Base-by-base conservation (phyloP, 805 yeast genomes). In the Wickerhamiella hasegawae region DNA sequence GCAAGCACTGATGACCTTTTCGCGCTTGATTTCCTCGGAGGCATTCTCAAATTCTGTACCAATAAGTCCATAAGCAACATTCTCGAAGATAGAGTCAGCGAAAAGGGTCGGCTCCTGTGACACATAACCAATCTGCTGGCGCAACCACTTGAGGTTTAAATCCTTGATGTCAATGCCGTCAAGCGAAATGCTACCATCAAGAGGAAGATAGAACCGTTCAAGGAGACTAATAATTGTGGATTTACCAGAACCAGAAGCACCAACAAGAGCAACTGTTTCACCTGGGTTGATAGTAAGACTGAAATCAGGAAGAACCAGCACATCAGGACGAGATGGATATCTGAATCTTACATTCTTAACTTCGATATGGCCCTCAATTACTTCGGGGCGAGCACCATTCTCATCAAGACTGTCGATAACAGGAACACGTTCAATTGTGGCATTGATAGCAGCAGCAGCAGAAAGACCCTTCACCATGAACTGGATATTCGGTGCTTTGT, bases 31-130 rank as follows among this genome's bases (percentile, higher is more conserved):
- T 46, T 54, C 51, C 11, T 54, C 45, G 32, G 57, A 32, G 35
- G 58, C 55, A 43, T 53, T 33, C 35, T 82, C 83, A 26, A 66
- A 71, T 47, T 78, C 77, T 0, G 72, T 60, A 1, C 93, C 78
- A 22, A 66, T 59, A 35, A 82, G 59, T 18, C 96, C 96, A 57
- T 78, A 85, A 39, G 84, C 65, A 29, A 85, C 73, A 50, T 85
- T 85, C 49, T 85, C 94, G 49, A 73, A 59, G 28, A 85, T 81
- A 2, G 92, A 66, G 35, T 79, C 92, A 49, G 83, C 80, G 60
- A 85, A 85, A 28, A 85, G 59, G 8, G 94, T 93, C 0, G 95
- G 87, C 43, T 84, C 95, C 55, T 85, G 96, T 2, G 95, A 94
- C 3, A 85, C 96, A 19, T 83, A 77, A 33, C 94, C 94, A 36